phyloP scores from a whole-genome alignment of 2,329 filamentous ascomycete species.

The Tolypocladium sp. region DNA sequence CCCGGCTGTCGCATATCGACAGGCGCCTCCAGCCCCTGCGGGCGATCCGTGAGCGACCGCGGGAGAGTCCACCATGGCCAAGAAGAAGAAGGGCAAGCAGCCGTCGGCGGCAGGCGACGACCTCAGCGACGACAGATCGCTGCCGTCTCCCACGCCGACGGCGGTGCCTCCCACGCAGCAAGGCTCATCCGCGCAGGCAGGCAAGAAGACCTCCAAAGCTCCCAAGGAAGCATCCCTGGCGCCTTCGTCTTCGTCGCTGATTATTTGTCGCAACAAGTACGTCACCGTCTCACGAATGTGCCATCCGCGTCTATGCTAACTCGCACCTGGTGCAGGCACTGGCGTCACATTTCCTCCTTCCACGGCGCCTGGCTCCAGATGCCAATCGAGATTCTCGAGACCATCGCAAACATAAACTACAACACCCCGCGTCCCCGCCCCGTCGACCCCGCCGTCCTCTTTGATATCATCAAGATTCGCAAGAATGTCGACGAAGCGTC shows the following conservation, averaged over 20 bases:
- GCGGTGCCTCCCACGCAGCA: background rate
- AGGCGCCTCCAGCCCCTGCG: background rate
- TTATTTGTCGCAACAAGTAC: slow-evolving; percentile 57
- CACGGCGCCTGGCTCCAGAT: slow-evolving; percentile 78
- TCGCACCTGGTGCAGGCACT: slow-evolving; percentile 48
- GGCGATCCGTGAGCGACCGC: background rate
- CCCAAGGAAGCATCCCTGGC: slow-evolving; percentile 3
- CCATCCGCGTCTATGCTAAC: background rate
- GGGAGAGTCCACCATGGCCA: slow-evolving; percentile 27
- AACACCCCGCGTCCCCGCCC: slow-evolving; percentile 66
- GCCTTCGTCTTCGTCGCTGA: slow-evolving; percentile 9
- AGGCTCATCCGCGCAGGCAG: background rate
- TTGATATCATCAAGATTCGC: slow-evolving; percentile 76
- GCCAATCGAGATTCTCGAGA: slow-evolving; percentile 69
- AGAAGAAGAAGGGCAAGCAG: slow-evolving; percentile 34
- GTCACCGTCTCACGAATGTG: slow-evolving; percentile 16
- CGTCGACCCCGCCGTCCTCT: slow-evolving; percentile 73
- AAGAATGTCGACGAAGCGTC: slow-evolving; percentile 73
- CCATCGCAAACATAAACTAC: slow-evolving; percentile 71
- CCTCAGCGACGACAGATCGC: background rate
- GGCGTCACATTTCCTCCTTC: slow-evolving; percentile 77
- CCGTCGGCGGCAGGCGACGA: slow-evolving; percentile 27
- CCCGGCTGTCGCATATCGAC: background rate
- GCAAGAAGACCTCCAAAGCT: slow-evolving; percentile 4
- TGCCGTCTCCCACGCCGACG: background rate